Base-by-base conservation (phyloP, 2,329 filamentous ascomycete genomes). In the Aspergillus persii region DNA sequence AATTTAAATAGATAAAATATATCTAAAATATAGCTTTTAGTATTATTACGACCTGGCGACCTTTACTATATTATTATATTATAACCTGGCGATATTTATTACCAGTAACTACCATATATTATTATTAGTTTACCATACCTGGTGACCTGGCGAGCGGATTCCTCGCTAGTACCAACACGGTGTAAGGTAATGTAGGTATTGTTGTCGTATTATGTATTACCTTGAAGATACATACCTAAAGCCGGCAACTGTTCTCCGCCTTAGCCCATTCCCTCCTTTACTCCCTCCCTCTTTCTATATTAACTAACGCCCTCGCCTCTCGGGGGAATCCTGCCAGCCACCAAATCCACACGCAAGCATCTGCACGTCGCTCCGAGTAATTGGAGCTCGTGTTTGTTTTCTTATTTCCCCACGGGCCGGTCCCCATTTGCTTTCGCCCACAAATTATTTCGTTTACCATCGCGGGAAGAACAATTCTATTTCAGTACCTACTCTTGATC, bases 321-420 rank as follows among this genome's bases (percentile, higher is more conserved):
- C 26, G 23, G 65, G 62, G 66, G 67, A 65, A 65, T 67, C 61
- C 56, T 57, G 59, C 68, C 67, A 70, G 67, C 68, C 67, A 66
- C 63, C 59, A 49, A 31, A 50, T 58, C 59, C 31, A 56, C 49
- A 50, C 59, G 57, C 53, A 29, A 58, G 50, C 36, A 27, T 33
- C 48, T 33, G 18, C 54, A 54, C 59, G 53, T 52, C 15, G 23
- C 31, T 23, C 36, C 26, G 31, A 39, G 36, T 29, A 57, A 23
- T 47, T 53, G 27, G 56, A 54, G 50, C 58, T 59, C 41, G 55
- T 63, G 56, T 60, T 56, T 63, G 54, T 59, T 57, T 48, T 29
- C 18, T 23, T 55, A 50, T 54, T 49, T 56, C 50, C n/a, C 46
- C 48, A 41, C 29, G 47, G 36, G 4, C 54, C 26, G 54, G 47